Percentiles rank a stretch among this genome's conserved stretches.
Conservation (phyloP, 2,329 filamentous ascomycete genomes). For the Cytospora piceae region DNA sequence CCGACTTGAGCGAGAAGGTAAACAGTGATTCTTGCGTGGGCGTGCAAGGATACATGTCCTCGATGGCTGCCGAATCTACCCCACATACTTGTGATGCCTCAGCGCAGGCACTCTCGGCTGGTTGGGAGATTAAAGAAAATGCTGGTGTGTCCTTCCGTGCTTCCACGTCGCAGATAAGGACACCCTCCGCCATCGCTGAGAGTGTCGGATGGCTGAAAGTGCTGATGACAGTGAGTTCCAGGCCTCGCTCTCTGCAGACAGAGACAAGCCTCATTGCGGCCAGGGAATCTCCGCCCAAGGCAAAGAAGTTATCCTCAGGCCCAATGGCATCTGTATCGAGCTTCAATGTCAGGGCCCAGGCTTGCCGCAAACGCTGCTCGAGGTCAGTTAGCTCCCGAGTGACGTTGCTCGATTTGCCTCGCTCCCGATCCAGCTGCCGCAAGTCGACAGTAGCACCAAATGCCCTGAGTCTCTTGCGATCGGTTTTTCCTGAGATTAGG, state of each 20-base stretch:
- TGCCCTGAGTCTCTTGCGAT: conserved; percentile 44
- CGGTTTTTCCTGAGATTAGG: conserved; percentile 49
- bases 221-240: conserved; percentile 42
- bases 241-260: conserved; percentile 40
- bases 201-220: conserved; percentile 48
- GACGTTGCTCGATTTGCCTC: background rate
- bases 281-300: conserved; percentile 50
- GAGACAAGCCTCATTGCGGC: conserved; percentile 49
- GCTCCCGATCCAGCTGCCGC: conserved; percentile 23
- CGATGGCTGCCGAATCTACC: conserved; percentile 32
- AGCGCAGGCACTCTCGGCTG: conserved; percentile 28
- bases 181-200: conserved; percentile 47
- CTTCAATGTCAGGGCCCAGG: conserved; percentile 38
- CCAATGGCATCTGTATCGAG: conserved; percentile 41
- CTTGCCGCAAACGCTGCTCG: conserved; percentile 39
- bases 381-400: conserved; percentile 35
- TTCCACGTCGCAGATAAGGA: conserved; percentile 37
- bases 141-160: conserved; percentile 33
- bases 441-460: conserved; percentile 38
- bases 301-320: conserved; percentile 47
- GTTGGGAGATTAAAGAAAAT: conserved; percentile 35
- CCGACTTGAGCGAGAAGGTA: conserved; percentile 39
- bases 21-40: conserved; percentile 45
- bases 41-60: conserved; percentile 46
- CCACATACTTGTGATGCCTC: conserved; percentile 35